Conservation (phyloP, 1,284 basidiomycete species). For the Agroathelia rolfsii region DNA sequence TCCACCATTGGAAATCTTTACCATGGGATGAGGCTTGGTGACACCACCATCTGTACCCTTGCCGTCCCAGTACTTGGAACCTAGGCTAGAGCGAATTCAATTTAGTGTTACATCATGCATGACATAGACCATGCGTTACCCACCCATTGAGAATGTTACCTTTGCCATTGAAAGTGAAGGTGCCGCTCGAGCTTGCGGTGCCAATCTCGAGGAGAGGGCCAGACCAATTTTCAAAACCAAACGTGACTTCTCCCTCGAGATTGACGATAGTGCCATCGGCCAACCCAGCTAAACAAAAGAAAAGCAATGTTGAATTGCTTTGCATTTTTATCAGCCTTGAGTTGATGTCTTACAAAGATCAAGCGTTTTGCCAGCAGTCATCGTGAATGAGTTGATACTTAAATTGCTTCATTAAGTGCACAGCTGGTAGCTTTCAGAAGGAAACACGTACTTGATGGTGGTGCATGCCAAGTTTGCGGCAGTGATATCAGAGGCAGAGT, state of each 20-base stretch:
- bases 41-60: too few species aligned
- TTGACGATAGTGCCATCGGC: slow-evolving; percentile 2
- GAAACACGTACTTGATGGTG: slow-evolving; percentile 3
- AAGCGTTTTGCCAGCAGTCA: slow-evolving; percentile 3
- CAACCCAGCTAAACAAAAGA: too few species aligned
- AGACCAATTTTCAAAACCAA: slow-evolving; percentile 2
- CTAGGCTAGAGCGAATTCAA: too few species aligned
- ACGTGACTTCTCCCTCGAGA: slow-evolving; percentile 2
- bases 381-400: slow-evolving; percentile 3
- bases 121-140: too few species aligned
- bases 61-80: too few species aligned
- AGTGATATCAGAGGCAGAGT: slow-evolving; percentile 3
- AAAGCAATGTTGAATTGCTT: too few species aligned
- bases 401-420: not conserved
- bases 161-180: slow-evolving; percentile 6
- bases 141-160: too few species aligned
- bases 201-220: slow-evolving; percentile 4
- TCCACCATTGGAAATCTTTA: too few species aligned
- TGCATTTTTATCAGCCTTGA: too few species aligned
- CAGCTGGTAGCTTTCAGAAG: not conserved
- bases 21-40: too few species aligned
- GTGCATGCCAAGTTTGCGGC: slow-evolving; percentile 2
- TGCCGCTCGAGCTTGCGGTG: not conserved
- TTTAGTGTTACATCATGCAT: too few species aligned
- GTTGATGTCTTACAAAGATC: too few species aligned